Evolutionary conservation across 768 basidiomycete genomes (phyloP).

Genomic region (Trametes villosa): DNA sequence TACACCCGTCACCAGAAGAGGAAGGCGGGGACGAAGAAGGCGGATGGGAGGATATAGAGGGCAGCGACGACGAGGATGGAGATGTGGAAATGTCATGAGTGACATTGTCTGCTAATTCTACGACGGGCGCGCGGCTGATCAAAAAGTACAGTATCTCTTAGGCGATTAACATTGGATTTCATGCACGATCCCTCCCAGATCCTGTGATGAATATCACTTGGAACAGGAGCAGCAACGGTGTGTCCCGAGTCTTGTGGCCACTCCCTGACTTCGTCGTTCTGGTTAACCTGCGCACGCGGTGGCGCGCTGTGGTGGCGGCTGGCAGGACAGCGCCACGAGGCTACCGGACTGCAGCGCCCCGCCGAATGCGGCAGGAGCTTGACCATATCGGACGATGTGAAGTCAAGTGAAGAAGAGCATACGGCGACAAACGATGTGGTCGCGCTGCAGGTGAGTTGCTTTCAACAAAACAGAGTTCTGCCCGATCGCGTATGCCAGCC

Average conservation of each 20-base stretch:
- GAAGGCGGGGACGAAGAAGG: conserved; percentile 56
- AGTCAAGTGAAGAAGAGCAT: neutral
- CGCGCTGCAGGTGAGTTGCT: neutral
- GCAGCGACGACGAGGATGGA: conserved; percentile 51
- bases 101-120: neutral
- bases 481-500: too few species aligned
- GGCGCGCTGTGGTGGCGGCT: neutral
- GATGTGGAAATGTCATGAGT: conserved; percentile 48
- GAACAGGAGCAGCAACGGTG: too few species aligned
- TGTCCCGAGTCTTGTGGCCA: too few species aligned
- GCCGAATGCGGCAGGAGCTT: neutral
- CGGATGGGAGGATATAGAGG: conserved; percentile 67
- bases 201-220: neutral
- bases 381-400: neutral
- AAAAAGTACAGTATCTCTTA: conserved; percentile 11
- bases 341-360: neutral
- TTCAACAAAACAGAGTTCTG: neutral
- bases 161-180: neutral
- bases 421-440: neutral
- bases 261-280: too few species aligned
- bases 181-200: neutral
- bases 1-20: conserved; percentile 62
- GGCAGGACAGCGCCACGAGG: neutral
- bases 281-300: neutral
- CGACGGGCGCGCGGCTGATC: neutral